phyloP scores from a whole-genome alignment of 805 yeast genomes.

The Zygoascus bituminiphila region DNA sequence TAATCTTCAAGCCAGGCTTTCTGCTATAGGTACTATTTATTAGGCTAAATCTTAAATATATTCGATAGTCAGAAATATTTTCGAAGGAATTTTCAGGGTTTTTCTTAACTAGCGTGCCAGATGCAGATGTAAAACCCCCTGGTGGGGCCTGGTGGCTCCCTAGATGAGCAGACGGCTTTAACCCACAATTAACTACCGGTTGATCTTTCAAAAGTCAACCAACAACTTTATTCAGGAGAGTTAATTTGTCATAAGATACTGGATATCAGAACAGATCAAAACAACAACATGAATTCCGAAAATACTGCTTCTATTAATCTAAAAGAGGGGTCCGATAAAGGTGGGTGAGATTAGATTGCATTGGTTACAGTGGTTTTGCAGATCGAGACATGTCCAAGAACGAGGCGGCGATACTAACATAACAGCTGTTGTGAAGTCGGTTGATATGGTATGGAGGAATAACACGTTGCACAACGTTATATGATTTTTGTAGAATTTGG shows the following conservation, averaged over 20 bases:
- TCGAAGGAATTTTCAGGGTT: too few species aligned
- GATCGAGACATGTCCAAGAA: too few species aligned
- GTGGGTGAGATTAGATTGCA: not conserved
- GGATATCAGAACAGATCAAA: not conserved
- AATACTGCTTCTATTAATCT: not conserved
- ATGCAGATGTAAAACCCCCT: too few species aligned
- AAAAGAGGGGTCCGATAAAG: not conserved
- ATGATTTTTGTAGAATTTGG: not conserved
- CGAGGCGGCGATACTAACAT: not conserved
- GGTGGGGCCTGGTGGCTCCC: too few species aligned
- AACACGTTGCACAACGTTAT: not conserved
- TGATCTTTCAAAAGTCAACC: too few species aligned
- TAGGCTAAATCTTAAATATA: not conserved
- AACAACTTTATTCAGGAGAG: too few species aligned
- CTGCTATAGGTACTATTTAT: not conserved
- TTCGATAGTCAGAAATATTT: not conserved
- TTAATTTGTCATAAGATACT: too few species aligned
- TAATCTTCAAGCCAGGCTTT: not conserved
- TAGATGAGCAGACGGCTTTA: too few species aligned
- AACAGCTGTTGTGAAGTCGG: conserved; percentile 23
- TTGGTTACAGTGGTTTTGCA: too few species aligned
- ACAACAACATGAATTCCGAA: not conserved
- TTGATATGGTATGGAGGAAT: conserved; percentile 26
- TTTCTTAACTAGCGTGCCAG: too few species aligned
- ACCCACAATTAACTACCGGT: too few species aligned